phyloP scores from a whole-genome alignment of 169 alveolate species.

The Perkinsus olseni region DNA sequence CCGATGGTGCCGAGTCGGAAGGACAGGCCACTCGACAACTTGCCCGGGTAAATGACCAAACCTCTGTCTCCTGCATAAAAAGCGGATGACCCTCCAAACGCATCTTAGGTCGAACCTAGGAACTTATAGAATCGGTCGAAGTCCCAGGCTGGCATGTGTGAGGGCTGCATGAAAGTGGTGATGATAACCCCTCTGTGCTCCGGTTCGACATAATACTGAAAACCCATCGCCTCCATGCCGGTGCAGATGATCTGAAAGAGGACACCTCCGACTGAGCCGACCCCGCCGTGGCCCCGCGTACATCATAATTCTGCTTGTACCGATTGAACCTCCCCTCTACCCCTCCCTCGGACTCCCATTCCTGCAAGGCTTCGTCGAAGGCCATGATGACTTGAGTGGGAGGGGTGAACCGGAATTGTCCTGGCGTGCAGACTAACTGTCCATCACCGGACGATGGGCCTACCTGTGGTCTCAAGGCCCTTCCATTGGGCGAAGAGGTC shows the following conservation, averaged over 20 bases:
- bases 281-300: too few species aligned
- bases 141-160: constrained; percentile 33
- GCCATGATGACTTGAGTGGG: constrained; percentile 53
- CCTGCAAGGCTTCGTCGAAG: constrained; percentile 39
- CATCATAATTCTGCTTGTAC: constrained; percentile 28
- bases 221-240: constrained; percentile 27
- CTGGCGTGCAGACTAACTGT: background rate
- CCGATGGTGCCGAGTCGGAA: constrained; percentile 56
- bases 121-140: background rate
- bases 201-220: constrained; percentile 31
- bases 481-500: constrained; percentile 46
- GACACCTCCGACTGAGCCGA: too few species aligned
- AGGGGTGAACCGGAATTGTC: constrained; percentile 50
- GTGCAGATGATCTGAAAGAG: constrained; percentile 6
- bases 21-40: constrained; percentile 41
- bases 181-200: constrained; percentile 31
- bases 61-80: constrained; percentile 25
- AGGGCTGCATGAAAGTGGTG: constrained; percentile 41
- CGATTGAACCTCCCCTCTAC: constrained; percentile 36
- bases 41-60: constrained; percentile 53
- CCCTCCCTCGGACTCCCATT: constrained; percentile 46
- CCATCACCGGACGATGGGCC: background rate
- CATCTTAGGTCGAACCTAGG: background rate
- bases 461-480: constrained; percentile 12
- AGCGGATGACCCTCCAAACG: too few species aligned